Evolutionary conservation across 1,139 yeast species (phyloP), one percentile per base, ranked within the genome.

Genomic region (Pneumocystis murina): DNA sequence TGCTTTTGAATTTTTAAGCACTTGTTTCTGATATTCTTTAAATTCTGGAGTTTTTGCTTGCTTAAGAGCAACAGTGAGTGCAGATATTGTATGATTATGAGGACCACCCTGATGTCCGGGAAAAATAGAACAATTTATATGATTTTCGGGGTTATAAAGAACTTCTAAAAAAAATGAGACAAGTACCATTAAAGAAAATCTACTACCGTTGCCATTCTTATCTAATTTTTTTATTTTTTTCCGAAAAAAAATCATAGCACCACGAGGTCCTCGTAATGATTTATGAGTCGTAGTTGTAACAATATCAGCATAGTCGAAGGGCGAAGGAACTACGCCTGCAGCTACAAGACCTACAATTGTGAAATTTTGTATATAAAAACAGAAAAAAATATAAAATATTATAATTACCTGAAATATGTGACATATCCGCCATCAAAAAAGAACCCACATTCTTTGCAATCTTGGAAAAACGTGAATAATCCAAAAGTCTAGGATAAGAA

Each of bases 101-200:
- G 98, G 98, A 75, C 98, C 98, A 81, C 98, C 98, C 80, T 92
- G 98, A 78, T 92, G 97, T 72, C 97, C 97, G 71, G 98, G 98
- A 91, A 92, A 92, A 68, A 92, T 97, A 10, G 97, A 90, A 77
- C 92, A 92, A 83, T 92, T 92, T 78, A 92, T 91, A 77, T 88
- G 88, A 76, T 85, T 85, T 79, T 92, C 98, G 76, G 92, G 83
- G 75, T 92, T 97, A 77, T 90, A 92, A 69, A 82, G 76, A 68
- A 87, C 79, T 78, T 90, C 94, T 35, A n/a, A 40, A n/a, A 5
- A n/a, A 40, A 40, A 40, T 40, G 17, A 40, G 24, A 40, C 6
- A 40, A 5, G 17, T n/a, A 40, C 24, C 16, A n/a, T 6, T n/a
- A 40, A 40, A 40, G 17, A 40, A 40, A n/a, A n/a, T 6, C 7